A percentile compares a stretch with the other conserved stretches of the same genome.
phyloP scores from a whole-genome alignment of 2,329 filamentous ascomycete species.

The Westerdykella ornata region DNA sequence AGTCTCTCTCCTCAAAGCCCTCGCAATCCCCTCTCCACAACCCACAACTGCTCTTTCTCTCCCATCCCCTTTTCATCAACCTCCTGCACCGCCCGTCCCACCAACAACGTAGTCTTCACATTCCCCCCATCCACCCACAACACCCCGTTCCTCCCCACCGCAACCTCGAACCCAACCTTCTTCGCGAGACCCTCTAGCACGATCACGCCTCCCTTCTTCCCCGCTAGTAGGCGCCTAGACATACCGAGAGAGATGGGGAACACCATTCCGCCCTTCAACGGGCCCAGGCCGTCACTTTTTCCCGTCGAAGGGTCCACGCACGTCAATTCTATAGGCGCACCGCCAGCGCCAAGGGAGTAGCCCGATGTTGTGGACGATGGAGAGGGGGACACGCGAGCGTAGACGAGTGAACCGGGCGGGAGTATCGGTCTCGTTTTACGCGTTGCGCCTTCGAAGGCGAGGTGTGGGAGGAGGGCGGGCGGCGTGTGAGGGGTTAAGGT shows the following conservation, averaged over 20 bases:
- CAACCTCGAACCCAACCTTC: conserved; percentile 84
- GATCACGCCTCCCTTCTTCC: conserved; percentile 56
- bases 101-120: conserved; percentile 63
- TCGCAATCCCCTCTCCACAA: conserved; percentile 61
- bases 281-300: conserved; percentile 80
- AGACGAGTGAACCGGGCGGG: conserved; percentile 68
- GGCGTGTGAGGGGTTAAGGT: conserved; percentile 59
- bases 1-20: conserved; percentile 37
- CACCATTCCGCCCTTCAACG: conserved; percentile 77
- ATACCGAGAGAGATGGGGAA: conserved; percentile 74
- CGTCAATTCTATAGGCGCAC: conserved; percentile 80
- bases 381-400: conserved; percentile 73
- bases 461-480: conserved; percentile 67
- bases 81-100: conserved; percentile 70
- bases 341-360: conserved; percentile 5
- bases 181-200: conserved; percentile 76
- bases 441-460: conserved; percentile 87
- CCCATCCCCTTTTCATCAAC: conserved; percentile 64
- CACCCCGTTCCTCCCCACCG: conserved; percentile 84
- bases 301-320: conserved; percentile 82
- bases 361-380: conserved; percentile 2
- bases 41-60: conserved; percentile 61
- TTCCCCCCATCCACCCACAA: conserved; percentile 84
- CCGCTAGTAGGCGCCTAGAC: conserved; percentile 66
- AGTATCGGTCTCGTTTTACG: conserved; percentile 87